A percentile compares a stretch with the other conserved stretches of the same genome.
Conservation (phyloP, 2,329 filamentous ascomycete genomes). For the Daldinia eschscholtzii region DNA sequence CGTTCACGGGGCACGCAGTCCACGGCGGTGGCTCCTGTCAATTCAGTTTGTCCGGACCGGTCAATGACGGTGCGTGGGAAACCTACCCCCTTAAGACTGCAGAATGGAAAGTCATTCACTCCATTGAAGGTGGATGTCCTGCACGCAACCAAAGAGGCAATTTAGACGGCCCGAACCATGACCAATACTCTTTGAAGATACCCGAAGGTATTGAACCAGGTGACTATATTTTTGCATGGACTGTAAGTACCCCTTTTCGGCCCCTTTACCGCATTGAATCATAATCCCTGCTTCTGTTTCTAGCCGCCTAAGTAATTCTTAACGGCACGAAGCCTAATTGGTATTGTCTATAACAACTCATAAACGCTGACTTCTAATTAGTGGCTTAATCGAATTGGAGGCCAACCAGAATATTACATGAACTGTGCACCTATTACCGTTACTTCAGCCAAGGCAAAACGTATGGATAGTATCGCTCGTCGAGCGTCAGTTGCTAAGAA, state of each 20-base stretch:
- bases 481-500: constrained; percentile 40
- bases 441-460: constrained; percentile 47
- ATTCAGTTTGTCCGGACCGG: constrained; percentile 68
- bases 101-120: constrained; percentile 78
- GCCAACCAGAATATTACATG: constrained; percentile 82
- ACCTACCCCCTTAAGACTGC: constrained; percentile 68
- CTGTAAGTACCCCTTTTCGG: constrained; percentile 48
- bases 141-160: constrained; percentile 64
- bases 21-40: constrained; percentile 84
- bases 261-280: background rate
- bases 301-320: background rate
- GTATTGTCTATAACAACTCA: background rate
- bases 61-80: constrained; percentile 51
- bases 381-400: constrained; percentile 76
- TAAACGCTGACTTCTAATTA: constrained; percentile 22
- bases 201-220: constrained; percentile 71
- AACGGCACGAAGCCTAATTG: background rate
- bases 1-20: constrained; percentile 69
- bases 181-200: constrained; percentile 69
- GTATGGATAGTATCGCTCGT: constrained; percentile 29
- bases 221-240: constrained; percentile 78
- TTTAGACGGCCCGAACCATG: constrained; percentile 57
- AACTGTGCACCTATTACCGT: constrained; percentile 77
- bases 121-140: constrained; percentile 77
- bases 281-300: background rate